phyloP scores from a whole-genome alignment of 2,329 filamentous ascomycete species.

The Chrysoporthe cubensis region DNA sequence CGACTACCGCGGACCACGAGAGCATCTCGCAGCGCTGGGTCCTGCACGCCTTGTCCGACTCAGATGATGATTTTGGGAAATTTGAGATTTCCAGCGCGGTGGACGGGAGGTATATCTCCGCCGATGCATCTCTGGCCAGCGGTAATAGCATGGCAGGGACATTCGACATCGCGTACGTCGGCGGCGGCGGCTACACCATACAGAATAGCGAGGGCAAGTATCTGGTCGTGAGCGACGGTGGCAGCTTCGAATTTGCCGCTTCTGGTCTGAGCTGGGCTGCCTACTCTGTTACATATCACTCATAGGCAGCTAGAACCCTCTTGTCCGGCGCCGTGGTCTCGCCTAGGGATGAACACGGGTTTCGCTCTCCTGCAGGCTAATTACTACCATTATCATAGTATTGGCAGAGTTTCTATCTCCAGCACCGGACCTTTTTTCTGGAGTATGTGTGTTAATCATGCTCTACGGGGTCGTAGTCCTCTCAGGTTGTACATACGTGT shows the following conservation, averaged over 20 bases:
- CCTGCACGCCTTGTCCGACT: constrained; percentile 43
- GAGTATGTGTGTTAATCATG: neutral
- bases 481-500: neutral
- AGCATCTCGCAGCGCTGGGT: constrained; percentile 53
- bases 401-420: no score
- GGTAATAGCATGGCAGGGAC: constrained; percentile 32
- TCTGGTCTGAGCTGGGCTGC: neutral
- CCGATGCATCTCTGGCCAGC: constrained; percentile 29
- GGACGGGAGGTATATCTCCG: constrained; percentile 33
- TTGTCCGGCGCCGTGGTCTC: neutral
- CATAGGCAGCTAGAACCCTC: neutral
- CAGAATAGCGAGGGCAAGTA: constrained; percentile 35
- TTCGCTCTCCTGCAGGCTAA: neutral
- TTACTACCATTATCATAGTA: no score
- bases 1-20: constrained; percentile 42
- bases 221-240: constrained; percentile 30
- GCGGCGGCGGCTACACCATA: constrained; percentile 33
- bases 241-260: constrained; percentile 16
- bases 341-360: neutral
- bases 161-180: constrained; percentile 34
- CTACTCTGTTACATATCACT: constrained; percentile 7
- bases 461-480: neutral
- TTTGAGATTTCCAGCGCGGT: constrained; percentile 36
- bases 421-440: neutral
- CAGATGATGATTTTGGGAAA: constrained; percentile 30